A percentile compares a stretch with the other conserved stretches of the same genome.
Conservation (phyloP, 2,329 filamentous ascomycete species). For the Dactylellina sp. region DNA sequence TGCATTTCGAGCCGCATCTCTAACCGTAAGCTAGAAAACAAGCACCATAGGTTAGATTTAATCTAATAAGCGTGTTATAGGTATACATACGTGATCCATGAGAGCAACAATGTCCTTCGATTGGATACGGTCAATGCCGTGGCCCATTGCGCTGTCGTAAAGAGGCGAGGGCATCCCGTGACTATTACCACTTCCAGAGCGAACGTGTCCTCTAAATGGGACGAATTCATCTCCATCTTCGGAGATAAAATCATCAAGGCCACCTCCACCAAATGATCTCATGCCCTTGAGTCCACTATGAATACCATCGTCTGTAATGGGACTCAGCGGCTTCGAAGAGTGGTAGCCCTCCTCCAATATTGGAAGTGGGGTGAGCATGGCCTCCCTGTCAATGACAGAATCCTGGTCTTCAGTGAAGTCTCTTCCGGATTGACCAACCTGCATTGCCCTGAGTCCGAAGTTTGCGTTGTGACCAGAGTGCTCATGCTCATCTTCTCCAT, state of each 20-base stretch:
- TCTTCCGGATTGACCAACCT: conserved; percentile 59
- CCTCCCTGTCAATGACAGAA: conserved; percentile 41
- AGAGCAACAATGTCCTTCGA: conserved; percentile 96
- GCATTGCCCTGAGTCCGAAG: conserved; percentile 50
- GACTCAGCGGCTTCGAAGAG: conserved; percentile 68
- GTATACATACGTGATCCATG: conserved; percentile 85
- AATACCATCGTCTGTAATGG: conserved; percentile 39
- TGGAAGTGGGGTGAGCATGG: conserved; percentile 47
- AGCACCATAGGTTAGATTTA: conserved; percentile 27
- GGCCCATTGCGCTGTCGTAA: conserved; percentile 88
- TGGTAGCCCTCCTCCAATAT: conserved; percentile 85
- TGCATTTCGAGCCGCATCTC: conserved; percentile 94
- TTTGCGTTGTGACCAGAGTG: conserved; percentile 45
- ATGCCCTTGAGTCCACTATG: conserved; percentile 46
- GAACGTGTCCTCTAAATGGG: conserved; percentile 66
- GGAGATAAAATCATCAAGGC: conserved; percentile 68
- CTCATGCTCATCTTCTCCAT: conserved; percentile 47
- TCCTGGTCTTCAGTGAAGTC: conserved; percentile 53
- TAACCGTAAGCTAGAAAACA: conserved; percentile 79
- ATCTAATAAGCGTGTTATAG: conserved; percentile 4
- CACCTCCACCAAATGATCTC: conserved; percentile 64
- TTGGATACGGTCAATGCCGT: conserved; percentile 89
- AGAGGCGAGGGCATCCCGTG: conserved; percentile 90
- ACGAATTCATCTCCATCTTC: conserved; percentile 67
- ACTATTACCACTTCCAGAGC: conserved; percentile 79